Conservation (phyloP, 805 yeast species). For the Millerozyma acaciae region DNA sequence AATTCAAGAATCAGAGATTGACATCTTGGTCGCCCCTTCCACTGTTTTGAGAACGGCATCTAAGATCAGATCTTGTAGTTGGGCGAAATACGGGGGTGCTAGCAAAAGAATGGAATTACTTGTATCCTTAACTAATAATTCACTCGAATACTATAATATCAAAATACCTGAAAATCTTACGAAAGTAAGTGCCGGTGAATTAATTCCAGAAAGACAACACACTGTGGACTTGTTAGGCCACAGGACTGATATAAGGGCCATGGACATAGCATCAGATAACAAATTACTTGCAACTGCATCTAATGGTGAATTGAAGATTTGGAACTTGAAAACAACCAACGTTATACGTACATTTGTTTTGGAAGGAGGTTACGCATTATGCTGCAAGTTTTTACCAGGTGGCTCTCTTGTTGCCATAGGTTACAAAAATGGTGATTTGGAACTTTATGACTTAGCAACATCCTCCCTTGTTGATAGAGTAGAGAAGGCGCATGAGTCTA, state of each 20-base stretch:
- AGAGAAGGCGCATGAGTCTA: constrained; percentile 60
- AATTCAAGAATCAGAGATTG: constrained; percentile 44
- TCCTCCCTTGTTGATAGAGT: constrained; percentile 68
- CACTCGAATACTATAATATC: constrained; percentile 64
- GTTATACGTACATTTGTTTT: constrained; percentile 73
- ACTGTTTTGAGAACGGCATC: constrained; percentile 61
- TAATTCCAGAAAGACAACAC: constrained; percentile 45
- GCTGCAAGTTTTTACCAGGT: constrained; percentile 84
- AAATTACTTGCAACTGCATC: constrained; percentile 84
- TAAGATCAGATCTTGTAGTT: constrained; percentile 63
- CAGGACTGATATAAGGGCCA: constrained; percentile 80
- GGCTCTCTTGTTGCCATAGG: constrained; percentile 85
- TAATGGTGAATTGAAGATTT: constrained; percentile 81
- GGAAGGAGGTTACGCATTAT: constrained; percentile 81
- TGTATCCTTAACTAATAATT: constrained; percentile 66
- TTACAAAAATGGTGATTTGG: constrained; percentile 80
- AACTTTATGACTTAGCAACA: constrained; percentile 80
- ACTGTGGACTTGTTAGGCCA: constrained; percentile 79
- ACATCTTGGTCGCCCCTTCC: constrained; percentile 64
- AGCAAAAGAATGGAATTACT: constrained; percentile 55
- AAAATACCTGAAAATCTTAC: constrained; percentile 52
- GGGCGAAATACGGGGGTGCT: constrained; percentile 45
- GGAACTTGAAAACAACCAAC: constrained; percentile 72
- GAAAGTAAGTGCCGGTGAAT: constrained; percentile 43
- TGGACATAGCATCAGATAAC: constrained; percentile 79